Evolutionary conservation across 2,329 filamentous ascomycete genomes (phyloP).

Genomic region (Eurotiales sp.): DNA sequence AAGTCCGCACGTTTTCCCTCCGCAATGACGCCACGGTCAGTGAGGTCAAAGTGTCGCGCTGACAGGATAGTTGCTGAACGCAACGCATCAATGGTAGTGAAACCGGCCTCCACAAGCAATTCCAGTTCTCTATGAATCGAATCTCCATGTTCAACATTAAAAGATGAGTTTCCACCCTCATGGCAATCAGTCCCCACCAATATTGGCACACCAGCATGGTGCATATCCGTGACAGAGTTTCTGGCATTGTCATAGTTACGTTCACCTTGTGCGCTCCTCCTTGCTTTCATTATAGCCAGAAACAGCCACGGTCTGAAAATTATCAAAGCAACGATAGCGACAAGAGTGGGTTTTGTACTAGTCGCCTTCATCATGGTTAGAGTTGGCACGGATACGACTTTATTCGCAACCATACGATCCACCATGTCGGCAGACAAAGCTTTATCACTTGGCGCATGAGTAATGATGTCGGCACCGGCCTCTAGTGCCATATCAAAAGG

Average conservation of each 20-base stretch:
- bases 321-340: no score
- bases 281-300: no score
- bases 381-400: background rate
- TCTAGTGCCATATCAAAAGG: constrained; percentile 15
- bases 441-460: constrained; percentile 17
- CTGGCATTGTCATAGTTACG: background rate
- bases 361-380: background rate
- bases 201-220: background rate
- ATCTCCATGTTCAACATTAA: constrained; percentile 18
- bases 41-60: constrained; percentile 24
- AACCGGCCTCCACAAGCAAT: constrained; percentile 25
- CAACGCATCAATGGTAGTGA: constrained; percentile 24
- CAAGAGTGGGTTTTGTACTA: background rate
- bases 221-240: background rate
- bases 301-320: no score
- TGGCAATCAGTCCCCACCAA: constrained; percentile 30
- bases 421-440: constrained; percentile 5
- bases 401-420: background rate
- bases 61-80: constrained; percentile 23
- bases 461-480: constrained; percentile 16
- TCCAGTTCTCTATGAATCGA: constrained; percentile 27
- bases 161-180: constrained; percentile 17
- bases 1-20: constrained; percentile 12
- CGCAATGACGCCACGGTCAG: constrained; percentile 25
- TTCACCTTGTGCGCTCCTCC: no score